Evolutionary conservation across 2,329 filamentous ascomycete genomes (phyloP).

Genomic region (Aspergillus latus): DNA sequence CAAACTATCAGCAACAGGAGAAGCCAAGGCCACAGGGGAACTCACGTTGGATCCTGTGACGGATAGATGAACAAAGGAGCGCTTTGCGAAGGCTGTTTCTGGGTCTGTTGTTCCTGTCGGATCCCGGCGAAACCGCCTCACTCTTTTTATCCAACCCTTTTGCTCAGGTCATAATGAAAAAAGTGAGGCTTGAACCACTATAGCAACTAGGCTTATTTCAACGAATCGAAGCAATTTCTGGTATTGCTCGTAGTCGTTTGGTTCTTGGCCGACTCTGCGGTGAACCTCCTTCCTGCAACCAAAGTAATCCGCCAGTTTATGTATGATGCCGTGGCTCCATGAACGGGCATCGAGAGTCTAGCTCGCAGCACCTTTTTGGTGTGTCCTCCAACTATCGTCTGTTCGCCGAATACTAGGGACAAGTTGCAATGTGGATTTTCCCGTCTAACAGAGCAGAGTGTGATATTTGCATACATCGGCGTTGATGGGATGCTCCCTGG

Average conservation of each 20-base stretch:
- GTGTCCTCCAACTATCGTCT: slow-evolving; percentile 3
- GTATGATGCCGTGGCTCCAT: slow-evolving; percentile 39
- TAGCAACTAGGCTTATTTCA: slow-evolving; percentile 16
- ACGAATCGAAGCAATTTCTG: slow-evolving; percentile 20
- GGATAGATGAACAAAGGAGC: slow-evolving; percentile 10
- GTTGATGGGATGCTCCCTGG: neutral
- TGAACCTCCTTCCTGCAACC: slow-evolving; percentile 21
- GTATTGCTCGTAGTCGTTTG: slow-evolving; percentile 3
- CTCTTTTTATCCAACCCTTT: slow-evolving; percentile 35
- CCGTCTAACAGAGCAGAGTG: slow-evolving; percentile 5
- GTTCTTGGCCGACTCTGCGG: slow-evolving; percentile 18
- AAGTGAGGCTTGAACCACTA: slow-evolving; percentile 28
- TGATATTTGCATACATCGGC: slow-evolving; percentile 16
- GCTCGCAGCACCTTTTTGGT: slow-evolving; percentile 11
- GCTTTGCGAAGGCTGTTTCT: slow-evolving; percentile 14
- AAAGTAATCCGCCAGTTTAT: slow-evolving; percentile 26
- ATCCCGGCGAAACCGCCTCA: slow-evolving; percentile 34
- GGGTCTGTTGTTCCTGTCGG: slow-evolving; percentile 22
- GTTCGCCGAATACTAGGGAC: neutral
- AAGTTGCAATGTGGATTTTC: slow-evolving; percentile 11
- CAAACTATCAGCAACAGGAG: slow-evolving; percentile 7
- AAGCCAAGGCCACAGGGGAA: slow-evolving; percentile 12
- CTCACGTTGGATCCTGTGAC: slow-evolving; percentile 13
- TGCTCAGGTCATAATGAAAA: slow-evolving; percentile 18
- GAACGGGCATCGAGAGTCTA: slow-evolving; percentile 18